Conservation (phyloP, 2,329 filamentous ascomycete species). For the Talaromyces piceae region DNA sequence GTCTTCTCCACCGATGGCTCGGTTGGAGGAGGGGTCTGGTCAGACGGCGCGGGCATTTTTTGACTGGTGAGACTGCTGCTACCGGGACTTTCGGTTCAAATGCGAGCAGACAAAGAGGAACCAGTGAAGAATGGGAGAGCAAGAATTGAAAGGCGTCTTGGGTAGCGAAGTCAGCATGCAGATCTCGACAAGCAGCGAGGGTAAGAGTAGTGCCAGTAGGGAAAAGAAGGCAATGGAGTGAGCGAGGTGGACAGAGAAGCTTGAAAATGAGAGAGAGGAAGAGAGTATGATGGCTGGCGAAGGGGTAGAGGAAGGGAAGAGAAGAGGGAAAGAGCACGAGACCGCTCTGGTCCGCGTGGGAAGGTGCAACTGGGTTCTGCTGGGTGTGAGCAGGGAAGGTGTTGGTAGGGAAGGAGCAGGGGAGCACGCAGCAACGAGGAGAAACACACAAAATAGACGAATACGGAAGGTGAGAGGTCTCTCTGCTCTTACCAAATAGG, state of each 20-base stretch:
- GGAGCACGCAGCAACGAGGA: background rate
- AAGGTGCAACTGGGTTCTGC: background rate
- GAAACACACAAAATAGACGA: no score
- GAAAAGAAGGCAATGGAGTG: background rate
- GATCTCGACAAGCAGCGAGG: no score
- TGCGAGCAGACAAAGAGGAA: background rate
- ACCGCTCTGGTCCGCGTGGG: no score
- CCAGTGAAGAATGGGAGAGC: background rate
- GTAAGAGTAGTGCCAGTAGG: no score
- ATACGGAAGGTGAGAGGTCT: background rate
- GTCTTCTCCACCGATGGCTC: constrained; percentile 16
- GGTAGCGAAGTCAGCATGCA: background rate
- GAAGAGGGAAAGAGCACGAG: background rate
- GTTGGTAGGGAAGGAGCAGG: background rate
- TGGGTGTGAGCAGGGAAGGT: background rate
- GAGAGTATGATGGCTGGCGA: background rate
- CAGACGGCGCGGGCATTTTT: constrained; percentile 5
- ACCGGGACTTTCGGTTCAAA: no score
- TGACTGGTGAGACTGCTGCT: no score
- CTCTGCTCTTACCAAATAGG: background rate
- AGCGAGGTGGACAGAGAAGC: background rate
- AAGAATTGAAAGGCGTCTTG: background rate
- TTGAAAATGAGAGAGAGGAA: background rate
- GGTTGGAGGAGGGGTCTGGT: background rate
- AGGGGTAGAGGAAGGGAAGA: background rate